Base-by-base conservation (phyloP, 164 flowering plant genomes). In the Tinospora cordifolia region DNA sequence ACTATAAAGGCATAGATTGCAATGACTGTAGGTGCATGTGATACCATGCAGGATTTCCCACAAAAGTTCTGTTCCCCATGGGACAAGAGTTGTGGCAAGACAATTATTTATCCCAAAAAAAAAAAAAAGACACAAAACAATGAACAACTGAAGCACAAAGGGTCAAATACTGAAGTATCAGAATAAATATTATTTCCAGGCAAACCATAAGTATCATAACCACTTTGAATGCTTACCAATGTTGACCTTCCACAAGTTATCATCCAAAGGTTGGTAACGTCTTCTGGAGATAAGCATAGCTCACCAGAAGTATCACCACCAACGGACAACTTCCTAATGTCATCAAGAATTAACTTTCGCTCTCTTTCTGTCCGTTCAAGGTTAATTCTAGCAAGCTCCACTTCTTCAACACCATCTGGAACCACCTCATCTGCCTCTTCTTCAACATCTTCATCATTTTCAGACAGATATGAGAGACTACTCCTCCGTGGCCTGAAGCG, bases 361-460 rank as follows among this genome's bases (percentile, higher is more conserved):
- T 79, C 87, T 68, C 92, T 73, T 67, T 92, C 99, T 79, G 83
- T 85, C 68, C 83, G 81, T 79, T 95, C 99, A 74, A 95, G 96
- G 68, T 79, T 78, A 41, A 95, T 79, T 83, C 83, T 87, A 75
- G 98, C 98, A 65, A 87, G 87, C 80, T 92, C 99, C 62, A 95
- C 98, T 82, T 95, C 98, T 83, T 91, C 98, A 76, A 92, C 96
- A 59, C 99, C 99, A 76, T 90, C 96, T 72, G 99, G 99, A 71
- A 95, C 99, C 68, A 95, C 92, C 81, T 91, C 99, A 82, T 95
- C 98, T 51, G 98, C 98, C 82, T 92, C 99, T 78, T 95, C 97
- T 83, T 86, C 94, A 66, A 88, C 83, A 81, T 90, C 98, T 69
- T 90, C 99, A 82, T 91, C 99, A 74, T 95, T 96, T 76, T 90